A percentile compares a stretch with the other conserved stretches of the same genome.
Evolutionary conservation across 768 basidiomycete genomes (phyloP).

Genomic region (Russula foetens): DNA sequence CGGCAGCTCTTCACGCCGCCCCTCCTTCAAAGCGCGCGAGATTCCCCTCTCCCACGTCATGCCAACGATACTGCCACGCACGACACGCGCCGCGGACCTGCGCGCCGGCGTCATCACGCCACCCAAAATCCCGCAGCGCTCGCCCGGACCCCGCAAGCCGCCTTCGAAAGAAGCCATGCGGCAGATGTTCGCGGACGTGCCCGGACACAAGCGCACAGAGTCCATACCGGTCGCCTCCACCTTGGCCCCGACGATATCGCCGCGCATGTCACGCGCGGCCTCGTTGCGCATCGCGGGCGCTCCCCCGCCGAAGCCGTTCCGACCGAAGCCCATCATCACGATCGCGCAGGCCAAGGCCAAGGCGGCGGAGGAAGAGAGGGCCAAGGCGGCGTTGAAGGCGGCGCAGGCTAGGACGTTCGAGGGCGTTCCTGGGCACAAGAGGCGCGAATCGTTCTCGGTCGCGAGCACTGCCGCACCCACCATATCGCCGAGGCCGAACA

Average conservation of each 20-base stretch:
- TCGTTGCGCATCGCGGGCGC: constrained; percentile 55
- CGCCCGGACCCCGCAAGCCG: constrained; percentile 40
- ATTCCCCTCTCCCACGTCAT: constrained; percentile 51
- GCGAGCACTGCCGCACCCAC: constrained; percentile 40
- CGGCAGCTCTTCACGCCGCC: constrained; percentile 40
- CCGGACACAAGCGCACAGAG: constrained; percentile 69
- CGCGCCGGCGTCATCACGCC: constrained; percentile 50
- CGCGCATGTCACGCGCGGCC: constrained; percentile 71
- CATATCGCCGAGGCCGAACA: constrained; percentile 38
- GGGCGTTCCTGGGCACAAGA: constrained; percentile 80
- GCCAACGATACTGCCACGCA: constrained; percentile 72
- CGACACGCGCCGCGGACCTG: constrained; percentile 64
- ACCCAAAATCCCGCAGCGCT: constrained; percentile 34
- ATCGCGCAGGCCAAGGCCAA: constrained; percentile 23
- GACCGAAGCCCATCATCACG: constrained; percentile 1
- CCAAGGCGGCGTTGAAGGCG: constrained; percentile 29
- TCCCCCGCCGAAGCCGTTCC: constrained; percentile 30
- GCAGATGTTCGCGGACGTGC: constrained; percentile 67
- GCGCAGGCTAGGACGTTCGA: constrained; percentile 42
- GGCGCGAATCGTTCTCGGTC: constrained; percentile 66
- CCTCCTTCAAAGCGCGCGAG: constrained; percentile 56
- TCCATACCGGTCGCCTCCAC: constrained; percentile 69
- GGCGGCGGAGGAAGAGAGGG: constrained; percentile 25
- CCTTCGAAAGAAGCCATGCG: constrained; percentile 52
- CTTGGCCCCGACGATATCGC: constrained; percentile 60